These are phyloP conservation scores for Monosporascus sp. DNA, from an alignment of 2,329 filamentous ascomycete genomes.

Conservation along the genomic window DNA sequence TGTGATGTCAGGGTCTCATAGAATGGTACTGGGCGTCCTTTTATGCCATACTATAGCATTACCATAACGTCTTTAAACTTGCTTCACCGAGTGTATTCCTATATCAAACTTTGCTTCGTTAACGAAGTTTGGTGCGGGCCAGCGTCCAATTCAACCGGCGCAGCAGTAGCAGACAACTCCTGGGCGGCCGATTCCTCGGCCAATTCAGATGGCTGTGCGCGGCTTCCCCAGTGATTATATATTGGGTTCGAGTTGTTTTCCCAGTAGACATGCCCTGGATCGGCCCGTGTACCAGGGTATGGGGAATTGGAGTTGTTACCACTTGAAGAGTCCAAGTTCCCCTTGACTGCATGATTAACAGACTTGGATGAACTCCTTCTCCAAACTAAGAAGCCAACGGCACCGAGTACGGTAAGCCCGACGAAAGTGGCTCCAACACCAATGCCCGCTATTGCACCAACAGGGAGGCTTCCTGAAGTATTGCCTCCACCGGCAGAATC, in stretches of 20 bases:
- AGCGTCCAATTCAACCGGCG: neutral
- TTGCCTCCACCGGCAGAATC: too few species aligned
- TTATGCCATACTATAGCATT: too few species aligned
- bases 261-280: neutral
- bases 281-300: neutral
- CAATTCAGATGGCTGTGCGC: neutral
- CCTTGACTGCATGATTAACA: neutral
- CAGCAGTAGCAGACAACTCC: neutral
- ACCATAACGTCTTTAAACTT: too few species aligned
- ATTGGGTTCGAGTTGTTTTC: neutral
- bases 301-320: neutral
- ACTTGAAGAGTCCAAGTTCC: neutral
- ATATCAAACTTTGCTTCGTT: too few species aligned
- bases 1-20: too few species aligned
- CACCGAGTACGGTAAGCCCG: neutral
- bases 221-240: neutral
- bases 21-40: too few species aligned
- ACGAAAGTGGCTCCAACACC: neutral
- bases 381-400: neutral
- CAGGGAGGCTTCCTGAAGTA: too few species aligned
- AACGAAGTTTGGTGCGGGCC: neutral
- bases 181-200: too few species aligned
- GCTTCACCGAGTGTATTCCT: too few species aligned
- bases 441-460: neutral
- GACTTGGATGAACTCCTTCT: neutral